Conservation (phyloP, 768 basidiomycete genomes). For the Daedaleopsis nitida region DNA sequence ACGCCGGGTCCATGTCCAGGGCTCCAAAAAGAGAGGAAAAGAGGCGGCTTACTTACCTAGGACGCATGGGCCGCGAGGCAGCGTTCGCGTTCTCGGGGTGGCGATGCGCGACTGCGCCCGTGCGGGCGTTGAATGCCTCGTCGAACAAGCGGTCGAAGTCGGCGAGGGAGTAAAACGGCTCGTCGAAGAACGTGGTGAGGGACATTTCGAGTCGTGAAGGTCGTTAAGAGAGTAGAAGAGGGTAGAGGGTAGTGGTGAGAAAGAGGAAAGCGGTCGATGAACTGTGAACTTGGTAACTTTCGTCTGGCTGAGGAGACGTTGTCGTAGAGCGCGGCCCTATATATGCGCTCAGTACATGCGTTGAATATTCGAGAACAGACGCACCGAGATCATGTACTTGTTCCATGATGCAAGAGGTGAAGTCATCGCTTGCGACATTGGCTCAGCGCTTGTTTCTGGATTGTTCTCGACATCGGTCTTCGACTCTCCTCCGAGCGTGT, state of each 20-base stretch:
- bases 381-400: background rate
- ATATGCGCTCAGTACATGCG: background rate
- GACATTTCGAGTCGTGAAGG: constrained; percentile 31
- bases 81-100: constrained; percentile 7
- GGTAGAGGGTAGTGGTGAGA: constrained; percentile 1
- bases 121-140: constrained; percentile 34
- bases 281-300: constrained; percentile 16
- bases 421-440: background rate
- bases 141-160: constrained; percentile 49
- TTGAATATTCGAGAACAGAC: background rate
- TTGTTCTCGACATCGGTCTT: background rate
- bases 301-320: constrained; percentile 13
- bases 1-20: background rate
- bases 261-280: constrained; percentile 18
- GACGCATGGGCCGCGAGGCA: constrained; percentile 11
- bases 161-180: constrained; percentile 41
- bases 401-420: background rate
- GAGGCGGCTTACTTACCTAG: constrained; percentile 15
- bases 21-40: background rate
- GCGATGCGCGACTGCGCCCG: background rate
- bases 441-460: background rate
- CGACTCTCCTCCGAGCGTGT: no score
- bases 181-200: constrained; percentile 41
- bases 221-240: constrained; percentile 9
- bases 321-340: background rate